Base-by-base conservation (phyloP, 108 stramenopile genomes). In the Cylindrotheca closterium region DNA sequence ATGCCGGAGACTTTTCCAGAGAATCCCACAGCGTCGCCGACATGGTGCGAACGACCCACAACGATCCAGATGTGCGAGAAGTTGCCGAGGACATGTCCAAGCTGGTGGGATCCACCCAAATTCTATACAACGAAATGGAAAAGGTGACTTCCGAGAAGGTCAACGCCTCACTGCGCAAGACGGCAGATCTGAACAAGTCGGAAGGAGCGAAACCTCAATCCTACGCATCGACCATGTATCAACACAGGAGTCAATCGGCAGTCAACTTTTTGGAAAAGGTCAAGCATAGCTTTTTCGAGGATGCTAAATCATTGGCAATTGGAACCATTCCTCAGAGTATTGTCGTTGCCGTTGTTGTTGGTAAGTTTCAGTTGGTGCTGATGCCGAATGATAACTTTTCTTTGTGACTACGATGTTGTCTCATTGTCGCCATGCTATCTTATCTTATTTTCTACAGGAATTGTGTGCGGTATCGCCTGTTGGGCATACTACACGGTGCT, bases 251-350 rank as follows among this genome's bases (percentile, higher is more conserved):
- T 15, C 42, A 51, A 51, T 50, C 60, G 7, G 47, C 47, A 26
- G 30, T 48, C 27, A 5, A 48, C n/a, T 62, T 62, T 34, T 37
- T 70, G 30, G 34, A 70, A 51, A 70, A 63, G 48, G 65, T 74
- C 22, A 66, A 74, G 31, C 56, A 18, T 2, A 49, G 10, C 50
- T 84, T 87, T 60, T 77, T 56, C 27, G 70, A 84, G 18, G 86
- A 87, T 63, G 68, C 78, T 30, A 55, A 61, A n/a, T 61, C 33
- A 8, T 74, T 87, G 33, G 62, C 68, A 12, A 80, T 76, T 30
- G 86, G 86, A 3, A 84, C 73, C 2, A 81, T 87, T 49, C 86
- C 86, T 28, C 86, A 87, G 28, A 67, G 63, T 28, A 57, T 82
- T 18, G 74, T 82, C 21, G 34, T 87, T 2, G 86, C 80, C 2